These are phyloP conservation scores for Fragaria vesca DNA, from an alignment of 306 rosid genomes.

Conservation along the genomic window DNA sequence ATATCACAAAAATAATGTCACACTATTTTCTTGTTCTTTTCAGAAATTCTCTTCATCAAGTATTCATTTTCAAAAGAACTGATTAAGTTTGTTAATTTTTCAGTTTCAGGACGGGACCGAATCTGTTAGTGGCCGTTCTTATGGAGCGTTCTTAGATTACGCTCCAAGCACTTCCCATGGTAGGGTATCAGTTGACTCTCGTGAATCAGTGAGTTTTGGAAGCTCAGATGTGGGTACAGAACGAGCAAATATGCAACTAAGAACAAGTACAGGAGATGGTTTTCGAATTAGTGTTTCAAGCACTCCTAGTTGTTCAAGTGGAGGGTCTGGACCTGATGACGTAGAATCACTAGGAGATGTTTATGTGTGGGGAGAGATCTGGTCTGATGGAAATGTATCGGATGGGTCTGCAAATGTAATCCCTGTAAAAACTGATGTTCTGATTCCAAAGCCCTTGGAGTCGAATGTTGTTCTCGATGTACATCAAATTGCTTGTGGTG, in stretches of 20 bases:
- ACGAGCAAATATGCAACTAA: constrained; percentile 63
- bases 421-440: constrained; percentile 52
- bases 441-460: constrained; percentile 76
- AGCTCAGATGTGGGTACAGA: constrained; percentile 71
- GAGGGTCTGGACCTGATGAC: constrained; percentile 84
- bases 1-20: constrained; percentile 12
- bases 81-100: constrained; percentile 24
- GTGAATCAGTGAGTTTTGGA: constrained; percentile 37
- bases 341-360: constrained; percentile 94
- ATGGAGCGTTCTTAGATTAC: constrained; percentile 53
- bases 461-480: constrained; percentile 89
- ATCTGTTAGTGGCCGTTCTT: constrained; percentile 37
- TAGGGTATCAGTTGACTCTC: constrained; percentile 56
- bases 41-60: constrained; percentile 6
- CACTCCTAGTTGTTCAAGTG: constrained; percentile 67
- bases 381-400: constrained; percentile 53
- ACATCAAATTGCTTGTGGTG: constrained; percentile 76
- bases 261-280: constrained; percentile 74
- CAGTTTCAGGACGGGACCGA: constrained; percentile 50
- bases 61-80: constrained; percentile 12
- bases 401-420: constrained; percentile 54
- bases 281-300: constrained; percentile 85
- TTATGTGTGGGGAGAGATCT: constrained; percentile 88
- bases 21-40: not conserved
- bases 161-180: constrained; percentile 42